phyloP scores from a whole-genome alignment of 208 protist species.

The Crithidia bombi region DNA sequence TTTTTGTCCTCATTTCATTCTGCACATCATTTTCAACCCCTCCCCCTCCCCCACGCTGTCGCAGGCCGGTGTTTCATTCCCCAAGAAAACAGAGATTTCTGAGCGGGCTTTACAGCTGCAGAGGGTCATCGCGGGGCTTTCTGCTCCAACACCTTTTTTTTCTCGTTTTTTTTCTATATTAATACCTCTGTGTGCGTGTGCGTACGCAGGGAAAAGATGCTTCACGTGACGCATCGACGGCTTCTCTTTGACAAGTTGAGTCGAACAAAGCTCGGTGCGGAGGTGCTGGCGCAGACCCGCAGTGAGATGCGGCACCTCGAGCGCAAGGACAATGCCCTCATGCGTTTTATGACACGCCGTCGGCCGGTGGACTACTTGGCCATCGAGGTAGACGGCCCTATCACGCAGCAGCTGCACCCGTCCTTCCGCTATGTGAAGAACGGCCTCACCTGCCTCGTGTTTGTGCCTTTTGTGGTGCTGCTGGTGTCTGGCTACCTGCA shows the following conservation, averaged over 20 bases:
- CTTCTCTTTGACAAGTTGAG: constrained; percentile 61
- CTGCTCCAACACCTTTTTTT: constrained; percentile 12
- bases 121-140: no score
- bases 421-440: constrained; percentile 76
- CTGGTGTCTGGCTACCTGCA: constrained; percentile 59
- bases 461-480: constrained; percentile 50
- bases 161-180: constrained; percentile 13
- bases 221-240: constrained; percentile 41
- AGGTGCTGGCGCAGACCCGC: constrained; percentile 76
- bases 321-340: constrained; percentile 48
- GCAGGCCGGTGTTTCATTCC: no score
- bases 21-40: no score
- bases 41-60: no score
- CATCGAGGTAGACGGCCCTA: constrained; percentile 73
- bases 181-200: background rate
- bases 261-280: constrained; percentile 75
- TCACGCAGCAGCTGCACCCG: constrained; percentile 66
- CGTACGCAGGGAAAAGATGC: constrained; percentile 27
- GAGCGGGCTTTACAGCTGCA: no score
- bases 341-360: constrained; percentile 68
- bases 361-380: constrained; percentile 81
- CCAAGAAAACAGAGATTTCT: no score
- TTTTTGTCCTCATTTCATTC: no score
- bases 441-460: constrained; percentile 52
- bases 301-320: constrained; percentile 75